These are phyloP conservation scores for Kodamaea hsintzibuensis DNA, from an alignment of 805 yeast species.

Conservation along the genomic window DNA sequence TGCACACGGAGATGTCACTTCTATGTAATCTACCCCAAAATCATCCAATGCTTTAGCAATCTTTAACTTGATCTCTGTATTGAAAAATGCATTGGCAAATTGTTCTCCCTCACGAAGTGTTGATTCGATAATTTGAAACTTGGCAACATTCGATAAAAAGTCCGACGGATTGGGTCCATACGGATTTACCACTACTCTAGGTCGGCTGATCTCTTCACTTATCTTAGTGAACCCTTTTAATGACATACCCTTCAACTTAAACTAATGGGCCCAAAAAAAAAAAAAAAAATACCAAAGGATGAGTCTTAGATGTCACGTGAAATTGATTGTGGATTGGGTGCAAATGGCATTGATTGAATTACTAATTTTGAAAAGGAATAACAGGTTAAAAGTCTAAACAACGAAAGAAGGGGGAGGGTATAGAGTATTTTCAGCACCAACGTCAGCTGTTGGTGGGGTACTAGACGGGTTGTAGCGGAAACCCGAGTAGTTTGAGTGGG, in stretches of 20 bases:
- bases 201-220: conserved; percentile 27
- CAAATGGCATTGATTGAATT: not conserved
- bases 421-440: not conserved
- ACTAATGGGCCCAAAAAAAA: not conserved
- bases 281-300: not conserved
- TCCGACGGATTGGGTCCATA: conserved; percentile 62
- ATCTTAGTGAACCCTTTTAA: conserved; percentile 36
- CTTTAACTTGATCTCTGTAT: conserved; percentile 55
- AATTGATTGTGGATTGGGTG: no score
- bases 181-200: conserved; percentile 36
- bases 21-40: conserved; percentile 62
- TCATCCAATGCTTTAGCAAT: conserved; percentile 63
- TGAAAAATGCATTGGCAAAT: conserved; percentile 62
- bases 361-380: no score
- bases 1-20: conserved; percentile 60
- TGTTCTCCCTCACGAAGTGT: conserved; percentile 66
- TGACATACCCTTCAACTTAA: conserved; percentile 1
- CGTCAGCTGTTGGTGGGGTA: not conserved
- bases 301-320: not conserved
- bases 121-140: conserved; percentile 56
- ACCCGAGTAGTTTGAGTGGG: conserved; percentile 4
- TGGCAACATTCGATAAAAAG: conserved; percentile 53
- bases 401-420: not conserved
- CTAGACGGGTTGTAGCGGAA: conserved; percentile 7
- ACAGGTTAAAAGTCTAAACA: not conserved